Evolutionary conservation across 1,139 yeast genomes (phyloP), one percentile per base, ranked within the genome.

Genomic region (Yamadazyma buinensis): DNA sequence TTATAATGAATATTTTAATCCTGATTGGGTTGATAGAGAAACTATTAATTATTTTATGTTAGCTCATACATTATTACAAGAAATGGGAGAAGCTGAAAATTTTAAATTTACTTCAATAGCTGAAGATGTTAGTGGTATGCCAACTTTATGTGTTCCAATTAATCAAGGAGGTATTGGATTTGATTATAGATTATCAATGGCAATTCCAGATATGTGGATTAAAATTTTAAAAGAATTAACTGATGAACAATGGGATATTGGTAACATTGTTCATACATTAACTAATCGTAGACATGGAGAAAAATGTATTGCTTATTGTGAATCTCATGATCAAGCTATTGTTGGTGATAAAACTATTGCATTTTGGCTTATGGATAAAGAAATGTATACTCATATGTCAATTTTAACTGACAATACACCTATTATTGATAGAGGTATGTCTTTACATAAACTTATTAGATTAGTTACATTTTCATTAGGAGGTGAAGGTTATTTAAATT

Each of bases 121-220:
- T 2, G 98, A 92, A 59, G 98, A 92, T 57, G 98, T 92, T 32
- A 82, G 94, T 34, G 98, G 98, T 12, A 92, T 92, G 85, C 98
- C 98, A 23, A 87, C 97, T 0, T 66, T 92, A 35, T 90, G 97
- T 60, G 61, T 86, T 32, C 81, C 94, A 7, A 71, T 86, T 30
- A 40, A 50, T 0, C 57, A 66, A 23, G 97, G 97, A 34, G 98
- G 98, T 35, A 80, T 85, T 45, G 98, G 97, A 0, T 92, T 90
- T 52, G 94, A 90, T 55, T 92, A 90, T 57, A 72, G 97, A 46
- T 68, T 92, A 39, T 94, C 95, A 3, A 92, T 92, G 98, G 97
- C 97, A 1, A 72, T 92, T 41, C 98, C 98, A 5, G 98, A 92
- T 59, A 90, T 90, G 97, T 92, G 98, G 97, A 92, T 92, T 62